Evolutionary conservation across 1,139 yeast species (phyloP).

Genomic region (Zygoascus sp.): DNA sequence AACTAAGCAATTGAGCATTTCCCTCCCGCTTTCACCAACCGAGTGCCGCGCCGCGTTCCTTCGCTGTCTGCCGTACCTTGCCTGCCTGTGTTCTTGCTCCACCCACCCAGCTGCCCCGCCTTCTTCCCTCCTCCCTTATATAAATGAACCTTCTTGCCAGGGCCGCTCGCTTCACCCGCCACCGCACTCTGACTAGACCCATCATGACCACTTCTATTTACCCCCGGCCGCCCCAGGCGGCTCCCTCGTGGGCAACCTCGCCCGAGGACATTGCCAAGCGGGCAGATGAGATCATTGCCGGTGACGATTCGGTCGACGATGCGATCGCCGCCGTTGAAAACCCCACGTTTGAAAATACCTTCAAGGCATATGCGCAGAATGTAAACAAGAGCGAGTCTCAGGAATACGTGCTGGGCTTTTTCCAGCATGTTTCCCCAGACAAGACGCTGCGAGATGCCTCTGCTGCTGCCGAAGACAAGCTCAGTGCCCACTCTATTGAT

Average conservation of each 20-base stretch:
- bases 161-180: neutral
- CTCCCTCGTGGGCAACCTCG: slow-evolving; percentile 62
- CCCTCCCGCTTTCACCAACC: no score
- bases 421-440: slow-evolving; percentile 62
- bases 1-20: no score
- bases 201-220: slow-evolving; percentile 12
- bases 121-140: neutral
- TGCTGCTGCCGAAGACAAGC: slow-evolving; percentile 52
- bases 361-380: slow-evolving; percentile 47
- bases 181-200: neutral
- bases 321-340: slow-evolving; percentile 43
- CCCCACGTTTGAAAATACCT: slow-evolving; percentile 55
- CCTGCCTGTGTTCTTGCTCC: no score
- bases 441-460: slow-evolving; percentile 68
- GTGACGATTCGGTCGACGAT: slow-evolving; percentile 49
- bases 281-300: slow-evolving; percentile 45
- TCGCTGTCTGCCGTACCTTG: no score
- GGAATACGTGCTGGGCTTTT: slow-evolving; percentile 53
- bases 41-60: no score
- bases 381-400: slow-evolving; percentile 46
- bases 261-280: slow-evolving; percentile 45
- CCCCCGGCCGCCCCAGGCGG: slow-evolving; percentile 39
- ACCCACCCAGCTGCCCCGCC: neutral
- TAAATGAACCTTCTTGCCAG: slow-evolving; percentile 1
- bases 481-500: slow-evolving; percentile 57